Evolutionary conservation across 768 basidiomycete species (phyloP).

Genomic region (Lentinus brumalis): DNA sequence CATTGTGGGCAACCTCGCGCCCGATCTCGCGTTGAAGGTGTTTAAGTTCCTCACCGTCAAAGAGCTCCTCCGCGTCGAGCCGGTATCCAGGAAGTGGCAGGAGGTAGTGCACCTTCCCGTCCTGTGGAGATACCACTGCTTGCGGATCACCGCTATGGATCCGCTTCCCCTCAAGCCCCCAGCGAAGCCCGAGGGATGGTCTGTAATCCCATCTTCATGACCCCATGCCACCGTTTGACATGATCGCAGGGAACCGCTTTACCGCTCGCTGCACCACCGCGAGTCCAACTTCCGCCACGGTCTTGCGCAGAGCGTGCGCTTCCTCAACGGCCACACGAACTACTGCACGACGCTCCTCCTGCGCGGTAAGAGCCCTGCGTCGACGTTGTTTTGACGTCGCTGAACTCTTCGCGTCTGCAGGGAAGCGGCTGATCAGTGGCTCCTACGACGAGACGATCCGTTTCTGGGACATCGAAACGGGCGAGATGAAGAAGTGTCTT

Average conservation of each 20-base stretch:
- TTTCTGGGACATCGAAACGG: constrained; percentile 83
- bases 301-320: constrained; percentile 72
- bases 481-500: constrained; percentile 71
- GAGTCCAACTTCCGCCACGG: constrained; percentile 82
- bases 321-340: constrained; percentile 83
- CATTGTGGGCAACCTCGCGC: constrained; percentile 70
- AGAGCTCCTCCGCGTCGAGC: constrained; percentile 62
- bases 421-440: constrained; percentile 83
- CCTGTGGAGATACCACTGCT: constrained; percentile 77
- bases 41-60: constrained; percentile 58
- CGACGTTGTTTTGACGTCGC: no score
- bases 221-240: not conserved
- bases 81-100: constrained; percentile 51
- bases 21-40: constrained; percentile 64
- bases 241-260: constrained; percentile 58
- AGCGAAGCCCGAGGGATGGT: constrained; percentile 72
- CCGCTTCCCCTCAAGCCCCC: constrained; percentile 68
- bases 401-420: constrained; percentile 28
- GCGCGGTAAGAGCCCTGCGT: constrained; percentile 38
- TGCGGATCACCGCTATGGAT: constrained; percentile 71
- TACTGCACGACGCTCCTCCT: constrained; percentile 84
- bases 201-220: constrained; percentile 27
- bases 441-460: constrained; percentile 92
- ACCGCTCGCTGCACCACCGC: constrained; percentile 80
- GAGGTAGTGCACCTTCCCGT: constrained; percentile 59